phyloP scores from a whole-genome alignment of 805 yeast genomes.

The Ogataea angusta region DNA sequence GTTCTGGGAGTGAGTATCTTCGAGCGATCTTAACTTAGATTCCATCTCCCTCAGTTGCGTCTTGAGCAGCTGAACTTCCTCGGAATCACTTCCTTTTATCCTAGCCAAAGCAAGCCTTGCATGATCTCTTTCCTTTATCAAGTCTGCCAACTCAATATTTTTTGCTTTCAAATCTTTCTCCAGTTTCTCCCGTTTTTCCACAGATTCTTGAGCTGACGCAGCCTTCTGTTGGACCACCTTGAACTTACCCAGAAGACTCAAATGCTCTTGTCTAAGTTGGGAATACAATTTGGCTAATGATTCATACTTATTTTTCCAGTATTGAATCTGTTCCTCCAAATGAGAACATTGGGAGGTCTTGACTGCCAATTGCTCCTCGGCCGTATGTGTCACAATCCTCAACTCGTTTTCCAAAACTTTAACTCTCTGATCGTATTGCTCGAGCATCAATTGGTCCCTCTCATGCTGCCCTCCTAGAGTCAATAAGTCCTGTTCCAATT shows the following conservation, averaged over 20 bases:
- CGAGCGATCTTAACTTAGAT: no score
- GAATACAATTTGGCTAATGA: slow-evolving; percentile 85
- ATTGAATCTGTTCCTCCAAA: slow-evolving; percentile 68
- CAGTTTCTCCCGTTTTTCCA: slow-evolving; percentile 74
- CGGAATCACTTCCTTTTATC: slow-evolving; percentile 58
- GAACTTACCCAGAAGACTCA: slow-evolving; percentile 70
- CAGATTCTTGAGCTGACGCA: slow-evolving; percentile 84
- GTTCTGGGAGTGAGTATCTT: no score
- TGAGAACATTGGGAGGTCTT: slow-evolving; percentile 43
- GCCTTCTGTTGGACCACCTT: slow-evolving; percentile 84
- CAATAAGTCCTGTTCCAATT: slow-evolving; percentile 75
- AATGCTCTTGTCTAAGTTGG: slow-evolving; percentile 88
- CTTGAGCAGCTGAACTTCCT: slow-evolving; percentile 33
- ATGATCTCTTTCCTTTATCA: slow-evolving; percentile 85
- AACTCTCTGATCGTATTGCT: slow-evolving; percentile 84
- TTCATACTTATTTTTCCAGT: slow-evolving; percentile 87
- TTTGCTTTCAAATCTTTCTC: slow-evolving; percentile 83
- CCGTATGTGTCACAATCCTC: slow-evolving; percentile 53
- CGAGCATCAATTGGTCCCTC: slow-evolving; percentile 59
- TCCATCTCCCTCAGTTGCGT: no score
- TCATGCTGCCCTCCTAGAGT: slow-evolving; percentile 78
- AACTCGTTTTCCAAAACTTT: slow-evolving; percentile 77
- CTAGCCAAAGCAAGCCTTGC: slow-evolving; percentile 81
- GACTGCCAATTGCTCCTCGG: slow-evolving; percentile 68
- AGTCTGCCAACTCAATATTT: slow-evolving; percentile 82